Percentiles rank a stretch among this genome's conserved stretches.
Evolutionary conservation across 2,329 filamentous ascomycete species (phyloP).

Genomic region (Penicillium sp.): DNA sequence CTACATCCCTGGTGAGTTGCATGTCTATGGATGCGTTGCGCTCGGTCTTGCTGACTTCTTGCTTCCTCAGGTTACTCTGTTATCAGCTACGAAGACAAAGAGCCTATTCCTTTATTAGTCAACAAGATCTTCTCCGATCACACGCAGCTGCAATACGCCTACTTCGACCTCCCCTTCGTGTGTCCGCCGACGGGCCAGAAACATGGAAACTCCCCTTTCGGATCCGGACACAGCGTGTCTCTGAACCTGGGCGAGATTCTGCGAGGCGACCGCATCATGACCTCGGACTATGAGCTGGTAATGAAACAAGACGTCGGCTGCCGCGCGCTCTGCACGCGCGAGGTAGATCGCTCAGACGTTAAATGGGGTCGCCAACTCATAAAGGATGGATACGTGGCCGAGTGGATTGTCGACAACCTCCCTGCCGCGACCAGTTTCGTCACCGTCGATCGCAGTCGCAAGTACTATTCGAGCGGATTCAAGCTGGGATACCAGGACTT

Average conservation of each 20-base stretch:
- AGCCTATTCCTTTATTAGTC: conserved; percentile 77
- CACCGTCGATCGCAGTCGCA: conserved; percentile 75
- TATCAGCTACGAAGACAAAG: conserved; percentile 70
- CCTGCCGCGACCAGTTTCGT: conserved; percentile 86
- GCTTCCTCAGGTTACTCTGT: conserved; percentile 69
- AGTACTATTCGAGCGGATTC: conserved; percentile 88
- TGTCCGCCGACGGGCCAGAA: conserved; percentile 70
- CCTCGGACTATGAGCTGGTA: conserved; percentile 74
- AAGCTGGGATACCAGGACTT: conserved; percentile 76
- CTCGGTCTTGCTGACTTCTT: neutral
- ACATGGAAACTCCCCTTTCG: conserved; percentile 62
- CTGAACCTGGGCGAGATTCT: conserved; percentile 85
- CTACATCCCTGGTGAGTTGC: conserved; percentile 72
- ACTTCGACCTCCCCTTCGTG: conserved; percentile 82
- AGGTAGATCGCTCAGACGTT: conserved; percentile 62
- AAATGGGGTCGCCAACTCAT: conserved; percentile 68
- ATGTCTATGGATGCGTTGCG: neutral
- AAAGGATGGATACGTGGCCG: conserved; percentile 74
- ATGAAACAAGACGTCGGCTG: conserved; percentile 75
- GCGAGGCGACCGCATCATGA: conserved; percentile 78
- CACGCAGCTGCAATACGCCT: conserved; percentile 87
- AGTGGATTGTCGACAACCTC: conserved; percentile 92
- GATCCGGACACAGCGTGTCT: conserved; percentile 72
- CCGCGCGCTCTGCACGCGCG: conserved; percentile 66
- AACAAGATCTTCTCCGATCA: conserved; percentile 91